Evolutionary conservation across 2,329 filamentous ascomycete species (phyloP), one percentile per base, ranked within the genome.

Genomic region (Didymella keratinophila): DNA sequence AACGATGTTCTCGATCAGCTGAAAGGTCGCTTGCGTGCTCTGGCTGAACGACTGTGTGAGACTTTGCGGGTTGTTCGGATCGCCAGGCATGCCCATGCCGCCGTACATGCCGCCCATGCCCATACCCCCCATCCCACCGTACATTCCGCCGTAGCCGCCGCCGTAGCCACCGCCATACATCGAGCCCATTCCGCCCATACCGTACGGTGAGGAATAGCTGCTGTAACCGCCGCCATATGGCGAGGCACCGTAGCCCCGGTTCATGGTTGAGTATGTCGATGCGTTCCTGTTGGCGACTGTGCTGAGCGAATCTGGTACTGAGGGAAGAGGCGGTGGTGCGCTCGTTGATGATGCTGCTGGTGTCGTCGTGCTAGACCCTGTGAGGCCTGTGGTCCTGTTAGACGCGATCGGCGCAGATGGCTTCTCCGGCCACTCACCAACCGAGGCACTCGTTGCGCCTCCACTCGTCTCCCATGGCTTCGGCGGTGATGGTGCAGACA

Each of bases 1-100:
- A 14, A 99, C 95, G 57, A 99, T 91, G 68, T 93, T 95, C 80
- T 99, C 95, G 50, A 99, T 92, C 84, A 99, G 92, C 82, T 98
- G 95, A 74, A 99, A 99, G 0, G 95, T 99, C 11, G 94, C 92
- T 70, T 95, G 91, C 0, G 96, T 99, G 81, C 91, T 95, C 78
- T 96, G 93, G 75, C 89, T 92, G 82, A 98, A 97, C 52, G 91
- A 90, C 74, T 96, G 91, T n/a, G 94, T 97, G 76, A 99, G 82
- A 78, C 93, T 97, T 77, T 95, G 92, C 27, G 92, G 91, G 76
- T 97, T 92, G 75, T 96, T 96, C 27, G 91, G 90, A 74, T 91
- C 76, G 43, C 75, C 75, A n/a, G 73, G 73, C 75, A 78, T 78
- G 41, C 74, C 73, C 67, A 77, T 76, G n/a, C 73, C 87, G 76